Base-by-base conservation (phyloP, 2,329 filamentous ascomycete genomes). In the Colletotrichum sp. region DNA sequence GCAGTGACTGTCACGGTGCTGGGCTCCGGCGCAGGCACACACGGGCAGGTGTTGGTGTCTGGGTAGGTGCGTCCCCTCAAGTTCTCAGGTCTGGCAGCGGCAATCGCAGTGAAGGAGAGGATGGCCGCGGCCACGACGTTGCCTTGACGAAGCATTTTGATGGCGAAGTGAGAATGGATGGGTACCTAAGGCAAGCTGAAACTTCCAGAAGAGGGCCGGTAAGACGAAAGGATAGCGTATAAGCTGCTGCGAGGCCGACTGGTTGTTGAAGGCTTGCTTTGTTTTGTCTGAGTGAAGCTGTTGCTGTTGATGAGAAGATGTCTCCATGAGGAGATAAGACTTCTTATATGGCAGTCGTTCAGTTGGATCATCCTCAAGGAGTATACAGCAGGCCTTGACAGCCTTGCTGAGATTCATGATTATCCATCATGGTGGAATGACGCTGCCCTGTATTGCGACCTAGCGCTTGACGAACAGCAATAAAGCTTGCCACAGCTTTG, bases 111-210 rank as follows among this genome's bases (percentile, higher is more conserved):
- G 21, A 78, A 52, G 24, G 59, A 73, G 6, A 74, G 28, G n/a
- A 76, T 9, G 36, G 74, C 44, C 18, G 65, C 28, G 44, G 39
- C 36, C 65, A 74, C 26, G 9, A 68, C 39, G 34, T 28, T 69
- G 21, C 21, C n/a, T 52, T 69, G 64, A 9, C 28, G 12, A 21
- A 69, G n/a, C 66, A 67, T 72, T 24, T 81, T 83, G 44, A 84
- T 13, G n/a, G 44, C 10, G 12, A 78, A 24, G 10, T 15, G n/a
- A 28, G 15, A 44, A 18, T 32, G 9, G 12, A 30, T 65, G 21
- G 26, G 49, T 18, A 39, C 12, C 9, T 28, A 5, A 18, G 32
- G 30, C 18, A 39, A 64, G 32, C 2, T n/a, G n/a, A 24, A 36
- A 63, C 6, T 63, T 16, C 55, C 24, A 18, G 21, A 24, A 30